Evolutionary conservation across 257 asterid genomes (phyloP).

Genomic region (Gardenia jasminoides): DNA sequence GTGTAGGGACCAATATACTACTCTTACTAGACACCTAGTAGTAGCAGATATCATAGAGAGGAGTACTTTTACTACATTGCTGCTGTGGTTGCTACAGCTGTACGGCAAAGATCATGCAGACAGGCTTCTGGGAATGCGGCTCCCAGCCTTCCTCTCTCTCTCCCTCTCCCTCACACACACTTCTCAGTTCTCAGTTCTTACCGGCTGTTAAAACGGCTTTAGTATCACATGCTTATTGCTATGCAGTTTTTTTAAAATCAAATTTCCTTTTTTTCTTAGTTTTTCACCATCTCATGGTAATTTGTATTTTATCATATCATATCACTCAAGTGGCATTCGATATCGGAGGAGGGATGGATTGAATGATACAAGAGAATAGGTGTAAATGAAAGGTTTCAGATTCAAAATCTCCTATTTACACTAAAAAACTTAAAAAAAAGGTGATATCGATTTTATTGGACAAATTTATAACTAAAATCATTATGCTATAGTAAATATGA

Average conservation of each 20-base stretch:
- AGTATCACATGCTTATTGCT: conserved; percentile 34
- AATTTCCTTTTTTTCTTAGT: too few species aligned
- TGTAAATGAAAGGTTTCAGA: too few species aligned
- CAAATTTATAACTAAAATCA: too few species aligned
- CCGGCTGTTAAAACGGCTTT: conserved; percentile 42
- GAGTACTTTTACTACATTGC: conserved; percentile 2
- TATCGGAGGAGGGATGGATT: too few species aligned
- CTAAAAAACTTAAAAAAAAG: too few species aligned
- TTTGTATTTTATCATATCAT: neutral
- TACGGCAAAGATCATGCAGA: conserved; percentile 47
- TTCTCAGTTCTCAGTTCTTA: conserved; percentile 25
- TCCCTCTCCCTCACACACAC: neutral
- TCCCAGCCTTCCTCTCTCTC: neutral
- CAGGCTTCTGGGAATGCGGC: conserved; percentile 55
- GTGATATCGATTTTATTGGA: too few species aligned
- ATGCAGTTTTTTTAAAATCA: neutral
- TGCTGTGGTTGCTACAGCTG: conserved; percentile 33
- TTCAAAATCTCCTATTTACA: too few species aligned
- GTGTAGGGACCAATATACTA: conserved; percentile 34
- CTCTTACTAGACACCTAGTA: neutral
- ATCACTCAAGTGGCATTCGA: neutral
- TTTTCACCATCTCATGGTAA: neutral
- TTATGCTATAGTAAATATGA: too few species aligned
- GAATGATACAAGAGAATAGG: too few species aligned
- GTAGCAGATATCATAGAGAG: neutral